phyloP scores from a whole-genome alignment of 192 early-diverging fungal species.

The Irineochytrium annulatum region DNA sequence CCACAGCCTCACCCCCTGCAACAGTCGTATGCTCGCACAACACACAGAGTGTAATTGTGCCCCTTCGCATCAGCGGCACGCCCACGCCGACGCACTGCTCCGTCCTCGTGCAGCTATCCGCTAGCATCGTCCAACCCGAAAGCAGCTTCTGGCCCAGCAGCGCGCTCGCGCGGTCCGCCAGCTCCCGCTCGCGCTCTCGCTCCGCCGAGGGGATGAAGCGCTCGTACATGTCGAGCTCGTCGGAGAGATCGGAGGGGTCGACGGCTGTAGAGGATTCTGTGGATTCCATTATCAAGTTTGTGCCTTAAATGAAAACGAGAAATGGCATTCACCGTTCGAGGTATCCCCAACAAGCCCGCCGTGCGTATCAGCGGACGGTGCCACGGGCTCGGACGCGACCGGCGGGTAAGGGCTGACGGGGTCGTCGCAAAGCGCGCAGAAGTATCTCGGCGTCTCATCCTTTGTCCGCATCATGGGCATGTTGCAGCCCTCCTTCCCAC shows the following conservation, averaged over 20 bases:
- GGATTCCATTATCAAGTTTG: not conserved
- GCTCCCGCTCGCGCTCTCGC: not conserved
- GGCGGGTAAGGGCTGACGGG: not conserved
- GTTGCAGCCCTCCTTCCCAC: not conserved
- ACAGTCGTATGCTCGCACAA: not conserved
- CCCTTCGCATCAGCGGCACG: not conserved
- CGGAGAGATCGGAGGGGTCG: not conserved
- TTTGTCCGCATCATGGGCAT: not conserved
- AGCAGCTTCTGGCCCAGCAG: not conserved
- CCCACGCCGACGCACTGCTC: not conserved
- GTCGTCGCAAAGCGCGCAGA: slow-evolving; percentile 1
- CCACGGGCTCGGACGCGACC: not conserved
- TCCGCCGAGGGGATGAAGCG: not conserved
- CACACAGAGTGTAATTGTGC: not conserved
- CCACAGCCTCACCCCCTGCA: not conserved
- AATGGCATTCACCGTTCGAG: not conserved
- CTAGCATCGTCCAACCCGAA: not conserved
- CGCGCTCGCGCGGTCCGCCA: not conserved
- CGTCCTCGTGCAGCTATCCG: not conserved
- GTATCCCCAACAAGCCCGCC: not conserved
- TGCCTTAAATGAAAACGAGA: not conserved
- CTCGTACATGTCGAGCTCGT: not conserved
- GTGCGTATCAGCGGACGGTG: not conserved
- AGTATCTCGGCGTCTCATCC: not conserved
- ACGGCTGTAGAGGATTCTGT: not conserved